Evolutionary conservation across 768 basidiomycete species (phyloP).

Genomic region (Mycena floridula): DNA sequence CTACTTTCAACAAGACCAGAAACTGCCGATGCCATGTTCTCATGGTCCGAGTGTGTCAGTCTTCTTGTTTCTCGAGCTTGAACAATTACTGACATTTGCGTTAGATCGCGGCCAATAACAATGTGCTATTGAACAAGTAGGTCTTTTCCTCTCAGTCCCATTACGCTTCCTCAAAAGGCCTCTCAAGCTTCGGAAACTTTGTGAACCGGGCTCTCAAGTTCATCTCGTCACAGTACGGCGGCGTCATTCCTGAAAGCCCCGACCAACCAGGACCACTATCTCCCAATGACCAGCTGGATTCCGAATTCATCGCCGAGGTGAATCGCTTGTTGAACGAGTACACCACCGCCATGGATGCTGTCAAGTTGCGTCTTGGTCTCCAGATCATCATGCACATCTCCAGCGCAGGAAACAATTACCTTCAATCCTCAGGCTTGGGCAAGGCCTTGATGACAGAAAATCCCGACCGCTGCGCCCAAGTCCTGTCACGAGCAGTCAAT

Average conservation of each 20-base stretch:
- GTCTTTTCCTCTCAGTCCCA: constrained; percentile 9
- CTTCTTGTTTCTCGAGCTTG: background rate
- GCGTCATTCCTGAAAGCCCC: constrained; percentile 73
- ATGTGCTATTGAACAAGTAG: constrained; percentile 89
- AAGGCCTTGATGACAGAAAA: constrained; percentile 81
- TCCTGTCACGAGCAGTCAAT: constrained; percentile 86
- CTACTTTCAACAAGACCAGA: constrained; percentile 90
- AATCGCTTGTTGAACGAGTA: constrained; percentile 78
- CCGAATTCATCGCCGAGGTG: constrained; percentile 73
- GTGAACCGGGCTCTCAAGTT: constrained; percentile 95
- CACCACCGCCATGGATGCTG: constrained; percentile 82
- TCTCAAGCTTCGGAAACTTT: constrained; percentile 86
- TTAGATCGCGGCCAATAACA: constrained; percentile 89
- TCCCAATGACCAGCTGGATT: constrained; percentile 57
- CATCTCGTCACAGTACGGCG: constrained; percentile 75
- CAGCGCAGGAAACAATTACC: constrained; percentile 83
- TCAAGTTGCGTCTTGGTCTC: constrained; percentile 84
- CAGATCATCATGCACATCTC: constrained; percentile 89
- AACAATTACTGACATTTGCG: background rate
- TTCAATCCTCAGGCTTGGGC: constrained; percentile 89
- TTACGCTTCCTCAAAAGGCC: background rate
- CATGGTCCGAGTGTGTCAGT: constrained; percentile 90
- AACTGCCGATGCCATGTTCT: constrained; percentile 92
- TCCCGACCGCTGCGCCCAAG: constrained; percentile 83
- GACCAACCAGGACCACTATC: constrained; percentile 68